These are phyloP conservation scores for Penicillium sp. DNA, from an alignment of 2,329 filamentous ascomycete genomes.

Conservation along the genomic window DNA sequence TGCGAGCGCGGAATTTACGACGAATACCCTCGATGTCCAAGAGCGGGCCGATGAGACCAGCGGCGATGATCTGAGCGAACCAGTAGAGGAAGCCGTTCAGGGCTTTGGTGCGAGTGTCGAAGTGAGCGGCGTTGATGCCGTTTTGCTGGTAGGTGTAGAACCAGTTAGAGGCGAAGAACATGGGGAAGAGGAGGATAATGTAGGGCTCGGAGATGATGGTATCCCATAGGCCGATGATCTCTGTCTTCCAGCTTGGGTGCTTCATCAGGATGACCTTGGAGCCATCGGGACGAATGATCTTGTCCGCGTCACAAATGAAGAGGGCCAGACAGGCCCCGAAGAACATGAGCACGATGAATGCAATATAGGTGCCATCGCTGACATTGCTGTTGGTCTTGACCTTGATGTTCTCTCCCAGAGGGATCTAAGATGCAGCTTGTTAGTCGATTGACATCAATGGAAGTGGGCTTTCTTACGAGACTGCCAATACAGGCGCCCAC, in stretches of 20 bases:
- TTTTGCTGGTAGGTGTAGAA: constrained; percentile 78
- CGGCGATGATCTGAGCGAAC: constrained; percentile 69
- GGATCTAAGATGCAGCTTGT: constrained; percentile 27
- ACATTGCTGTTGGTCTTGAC: constrained; percentile 34
- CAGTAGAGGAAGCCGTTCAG: constrained; percentile 74
- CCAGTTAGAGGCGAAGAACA: constrained; percentile 74
- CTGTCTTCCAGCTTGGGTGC: constrained; percentile 75
- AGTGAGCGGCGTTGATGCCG: constrained; percentile 62
- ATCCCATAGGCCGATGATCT: constrained; percentile 68
- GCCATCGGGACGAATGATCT: constrained; percentile 69
- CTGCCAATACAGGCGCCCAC: constrained; percentile 79
- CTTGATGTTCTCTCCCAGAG: constrained; percentile 42
- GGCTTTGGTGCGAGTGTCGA: constrained; percentile 66
- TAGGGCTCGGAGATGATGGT: constrained; percentile 66
- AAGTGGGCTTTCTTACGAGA: constrained; percentile 44
- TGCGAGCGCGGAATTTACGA: constrained; percentile 63
- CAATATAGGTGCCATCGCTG: constrained; percentile 72
- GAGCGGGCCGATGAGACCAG: constrained; percentile 63
- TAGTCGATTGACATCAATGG: neutral
- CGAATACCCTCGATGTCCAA: constrained; percentile 59
- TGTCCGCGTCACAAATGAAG: constrained; percentile 63
- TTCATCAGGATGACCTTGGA: constrained; percentile 79
- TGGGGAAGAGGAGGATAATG: constrained; percentile 70
- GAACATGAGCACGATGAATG: constrained; percentile 74
- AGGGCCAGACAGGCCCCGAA: constrained; percentile 65